These are phyloP conservation scores for Haplosporangium gracile DNA, from an alignment of 192 early-diverging fungal species.

Conservation along the genomic window DNA sequence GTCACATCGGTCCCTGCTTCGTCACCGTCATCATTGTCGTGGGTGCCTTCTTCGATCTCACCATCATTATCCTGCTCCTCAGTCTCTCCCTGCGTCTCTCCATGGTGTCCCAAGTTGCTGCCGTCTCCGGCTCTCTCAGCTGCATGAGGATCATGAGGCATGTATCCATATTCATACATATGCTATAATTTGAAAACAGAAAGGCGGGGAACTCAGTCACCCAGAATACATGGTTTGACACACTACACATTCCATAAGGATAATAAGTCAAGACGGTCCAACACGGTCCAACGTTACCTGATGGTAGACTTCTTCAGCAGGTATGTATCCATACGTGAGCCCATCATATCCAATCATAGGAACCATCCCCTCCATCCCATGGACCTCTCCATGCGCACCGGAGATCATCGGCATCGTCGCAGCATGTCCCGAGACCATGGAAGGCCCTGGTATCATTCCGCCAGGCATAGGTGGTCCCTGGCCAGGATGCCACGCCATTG, in stretches of 20 bases:
- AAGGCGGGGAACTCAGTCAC: not conserved
- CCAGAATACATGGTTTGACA: not conserved
- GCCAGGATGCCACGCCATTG: conserved; percentile 41
- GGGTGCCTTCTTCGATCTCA: not conserved
- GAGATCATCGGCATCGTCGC: conserved; percentile 8
- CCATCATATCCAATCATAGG: conserved; percentile 48
- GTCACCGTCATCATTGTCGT: not conserved
- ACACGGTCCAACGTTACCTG: conserved; percentile 16
- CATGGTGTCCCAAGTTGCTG: not conserved
- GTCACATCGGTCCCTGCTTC: not conserved
- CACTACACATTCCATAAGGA: not conserved
- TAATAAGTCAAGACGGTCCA: not conserved
- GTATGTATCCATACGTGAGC: conserved; percentile 38
- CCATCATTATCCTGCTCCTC: not conserved
- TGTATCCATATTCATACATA: conserved; percentile 35
- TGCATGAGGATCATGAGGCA: conserved; percentile 24
- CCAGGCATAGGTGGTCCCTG: conserved; percentile 27
- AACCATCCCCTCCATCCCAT: conserved; percentile 42
- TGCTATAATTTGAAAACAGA: conserved; percentile 9
- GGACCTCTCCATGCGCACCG: not conserved
- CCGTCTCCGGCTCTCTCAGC: not conserved
- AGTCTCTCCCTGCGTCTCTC: not conserved
- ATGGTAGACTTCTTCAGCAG: conserved; percentile 37
- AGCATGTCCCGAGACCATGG: conserved; percentile 21
- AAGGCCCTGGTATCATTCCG: conserved; percentile 27